phyloP scores from a whole-genome alignment of 257 asterid species.

The Dorcoceras hygrometricum region DNA sequence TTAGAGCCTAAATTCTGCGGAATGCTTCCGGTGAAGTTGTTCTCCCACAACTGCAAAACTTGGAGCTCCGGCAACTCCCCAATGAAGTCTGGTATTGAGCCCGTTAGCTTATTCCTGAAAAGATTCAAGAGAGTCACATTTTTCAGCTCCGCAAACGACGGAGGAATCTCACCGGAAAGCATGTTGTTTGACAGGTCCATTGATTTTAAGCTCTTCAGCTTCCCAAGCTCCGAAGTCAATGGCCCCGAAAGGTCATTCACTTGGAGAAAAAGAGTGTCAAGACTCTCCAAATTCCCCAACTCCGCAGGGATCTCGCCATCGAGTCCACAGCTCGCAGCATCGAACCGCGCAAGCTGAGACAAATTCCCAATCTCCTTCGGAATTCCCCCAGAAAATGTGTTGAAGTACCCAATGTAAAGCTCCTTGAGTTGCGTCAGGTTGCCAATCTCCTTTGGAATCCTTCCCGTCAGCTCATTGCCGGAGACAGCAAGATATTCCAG shows the following conservation, averaged over 20 bases:
- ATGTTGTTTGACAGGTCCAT: conserved; percentile 85
- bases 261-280: conserved; percentile 86
- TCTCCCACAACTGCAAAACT: conserved; percentile 92
- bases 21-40: conserved; percentile 85
- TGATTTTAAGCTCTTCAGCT: conserved; percentile 67
- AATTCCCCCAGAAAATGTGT: conserved; percentile 64
- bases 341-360: conserved; percentile 51
- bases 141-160: conserved; percentile 57
- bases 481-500: conserved; percentile 79
- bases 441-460: conserved; percentile 67
- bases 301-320: conserved; percentile 77
- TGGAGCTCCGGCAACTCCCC: conserved; percentile 73
- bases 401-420: conserved; percentile 81
- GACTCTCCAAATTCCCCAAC: conserved; percentile 59
- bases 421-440: conserved; percentile 57
- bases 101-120: conserved; percentile 81
- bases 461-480: conserved; percentile 69
- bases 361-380: conserved; percentile 80
- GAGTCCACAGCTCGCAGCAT: conserved; percentile 86
- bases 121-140: conserved; percentile 77
- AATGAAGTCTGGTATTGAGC: conserved; percentile 84
- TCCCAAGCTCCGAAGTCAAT: conserved; percentile 68
- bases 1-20: conserved; percentile 69
- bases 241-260: conserved; percentile 71
- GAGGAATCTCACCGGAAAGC: conserved; percentile 73